Base-by-base conservation (phyloP, 1,284 basidiomycete genomes). In the Sutorius eximius region DNA sequence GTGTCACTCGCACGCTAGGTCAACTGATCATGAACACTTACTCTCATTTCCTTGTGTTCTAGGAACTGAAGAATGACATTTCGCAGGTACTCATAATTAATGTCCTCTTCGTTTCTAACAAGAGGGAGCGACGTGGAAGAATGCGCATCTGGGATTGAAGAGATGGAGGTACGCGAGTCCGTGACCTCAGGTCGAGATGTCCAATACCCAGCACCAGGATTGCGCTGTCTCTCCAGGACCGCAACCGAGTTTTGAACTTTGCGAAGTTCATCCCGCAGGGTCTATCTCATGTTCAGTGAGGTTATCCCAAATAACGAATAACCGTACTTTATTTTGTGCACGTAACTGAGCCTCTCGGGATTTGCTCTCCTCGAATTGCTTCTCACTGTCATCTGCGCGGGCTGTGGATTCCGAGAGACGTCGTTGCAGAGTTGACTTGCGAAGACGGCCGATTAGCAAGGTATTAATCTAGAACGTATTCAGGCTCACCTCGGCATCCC, bases 201-300 rank as follows among this genome's bases (percentile, higher is more conserved):
- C 92, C 93, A 96, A 70, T 95, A 96, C 5, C 94, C 93, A 12
- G 93, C 88, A n/a, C 94, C 94, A 0, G 94, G 92, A 65, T 91
- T 92, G 32, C 95, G 83, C 64, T 94, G 91, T 47, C 85, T 81
- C 66, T 97, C 95, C 29, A 97, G 77, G n/a, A 96, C 72, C 6
- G 93, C 87, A 33, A 89, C 90, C 16, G 93, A 95, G 0, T 87
- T 90, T 71, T 96, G 95, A 2, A 98, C 86, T 71, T 97, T 97
- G 45, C 93, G 86, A 53, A 98, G 73, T 69, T 98, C 95, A 55
- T 97, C 95, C 13, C 93, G 85, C 16, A 97, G 75, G 0, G 86
- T 91, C 89, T 94, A 61, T 18, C 55, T 45, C 32, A 52, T 55
- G 16, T 24, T 54, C 45, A 57, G 55, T 27, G 45, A 44, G 44